These are phyloP conservation scores for Mucor indicus DNA, from an alignment of 371 early-diverging fungal genomes.

Conservation along the genomic window DNA sequence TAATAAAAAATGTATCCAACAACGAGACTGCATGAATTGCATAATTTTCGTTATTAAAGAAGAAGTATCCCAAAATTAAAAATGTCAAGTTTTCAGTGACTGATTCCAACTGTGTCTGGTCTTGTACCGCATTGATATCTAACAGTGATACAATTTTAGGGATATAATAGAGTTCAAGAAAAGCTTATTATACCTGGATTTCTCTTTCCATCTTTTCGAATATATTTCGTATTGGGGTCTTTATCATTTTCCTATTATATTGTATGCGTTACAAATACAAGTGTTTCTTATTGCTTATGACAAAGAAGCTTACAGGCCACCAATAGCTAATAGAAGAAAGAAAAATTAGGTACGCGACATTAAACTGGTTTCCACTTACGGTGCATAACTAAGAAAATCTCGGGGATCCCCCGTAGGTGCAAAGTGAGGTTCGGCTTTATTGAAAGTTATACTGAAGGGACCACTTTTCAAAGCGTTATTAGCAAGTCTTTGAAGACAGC, in stretches of 20 bases:
- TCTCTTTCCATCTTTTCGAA: conserved; percentile 38
- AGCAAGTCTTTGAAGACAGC: conserved; percentile 23
- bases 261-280: background rate
- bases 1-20: conserved; percentile 30
- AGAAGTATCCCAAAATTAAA: conserved; percentile 28
- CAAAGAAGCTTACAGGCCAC: conserved; percentile 36
- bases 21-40: conserved; percentile 29
- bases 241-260: conserved; percentile 12
- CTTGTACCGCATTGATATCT: conserved; percentile 28
- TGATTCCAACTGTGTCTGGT: conserved; percentile 35
- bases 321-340: conserved; percentile 27
- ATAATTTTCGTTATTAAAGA: conserved; percentile 27
- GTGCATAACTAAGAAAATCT: conserved; percentile 45
- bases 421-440: conserved; percentile 25
- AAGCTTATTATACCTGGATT: conserved; percentile 31
- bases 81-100: conserved; percentile 32
- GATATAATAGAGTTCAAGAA: background rate
- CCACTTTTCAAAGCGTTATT: conserved; percentile 31
- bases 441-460: conserved; percentile 30
- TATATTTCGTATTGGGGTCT: conserved; percentile 17
- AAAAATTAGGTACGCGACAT: no score
- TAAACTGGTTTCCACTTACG: no score
- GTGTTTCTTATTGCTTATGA: no score
- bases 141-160: no score
- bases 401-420: conserved; percentile 33